Evolutionary conservation across 352 stramenopile genomes (phyloP).

Genomic region (Phytophthora aleatoria): DNA sequence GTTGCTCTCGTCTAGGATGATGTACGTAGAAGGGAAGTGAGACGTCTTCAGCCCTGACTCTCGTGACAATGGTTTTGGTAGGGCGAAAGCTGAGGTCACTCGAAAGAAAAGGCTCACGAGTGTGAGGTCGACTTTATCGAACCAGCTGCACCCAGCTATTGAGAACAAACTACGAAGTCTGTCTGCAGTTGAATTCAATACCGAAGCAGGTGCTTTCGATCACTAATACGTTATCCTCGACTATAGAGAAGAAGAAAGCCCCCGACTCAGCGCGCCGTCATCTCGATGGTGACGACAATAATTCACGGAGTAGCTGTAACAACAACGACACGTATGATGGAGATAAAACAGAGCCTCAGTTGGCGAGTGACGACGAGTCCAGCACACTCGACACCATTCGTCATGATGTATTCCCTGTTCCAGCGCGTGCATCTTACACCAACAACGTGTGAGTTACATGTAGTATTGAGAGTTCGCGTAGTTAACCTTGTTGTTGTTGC

Average conservation of each 20-base stretch:
- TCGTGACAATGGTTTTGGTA: constrained; percentile 18
- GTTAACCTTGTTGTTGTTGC: background rate
- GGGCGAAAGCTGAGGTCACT: constrained; percentile 71
- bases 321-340: constrained; percentile 27
- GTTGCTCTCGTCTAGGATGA: constrained; percentile 69
- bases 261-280: constrained; percentile 32
- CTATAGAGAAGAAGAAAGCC: constrained; percentile 46
- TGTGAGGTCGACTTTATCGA: constrained; percentile 79
- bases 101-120: constrained; percentile 73
- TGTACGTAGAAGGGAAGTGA: constrained; percentile 44
- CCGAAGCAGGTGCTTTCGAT: background rate
- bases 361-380: constrained; percentile 26
- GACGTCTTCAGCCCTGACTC: background rate
- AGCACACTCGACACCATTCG: constrained; percentile 23
- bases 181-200: constrained; percentile 12
- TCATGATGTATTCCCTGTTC: constrained; percentile 17
- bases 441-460: constrained; percentile 13
- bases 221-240: background rate
- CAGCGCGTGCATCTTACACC: background rate
- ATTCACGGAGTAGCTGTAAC: constrained; percentile 7
- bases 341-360: constrained; percentile 13
- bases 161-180: constrained; percentile 76
- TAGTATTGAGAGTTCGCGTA: background rate
- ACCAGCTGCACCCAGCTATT: constrained; percentile 65
- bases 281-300: constrained; percentile 10